Conservation (phyloP, 2,329 filamentous ascomycete species). For the Paecilomyces fulvus region DNA sequence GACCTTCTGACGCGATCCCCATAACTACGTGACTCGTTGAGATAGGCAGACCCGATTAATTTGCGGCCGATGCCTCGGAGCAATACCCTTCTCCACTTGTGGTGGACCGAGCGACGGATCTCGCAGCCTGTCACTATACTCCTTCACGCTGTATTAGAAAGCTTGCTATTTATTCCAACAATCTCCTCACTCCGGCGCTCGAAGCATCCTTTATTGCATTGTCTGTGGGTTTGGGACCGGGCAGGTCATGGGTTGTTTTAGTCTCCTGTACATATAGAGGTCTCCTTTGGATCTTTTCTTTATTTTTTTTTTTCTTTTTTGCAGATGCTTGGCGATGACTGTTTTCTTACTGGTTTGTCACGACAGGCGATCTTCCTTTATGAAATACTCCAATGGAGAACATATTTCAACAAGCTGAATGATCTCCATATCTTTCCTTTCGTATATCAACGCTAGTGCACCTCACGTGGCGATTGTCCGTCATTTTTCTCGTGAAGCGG, state of each 20-base stretch:
- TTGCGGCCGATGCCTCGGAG: slow-evolving; percentile 6
- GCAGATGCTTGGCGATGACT: not conserved
- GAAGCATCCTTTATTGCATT: slow-evolving; percentile 34
- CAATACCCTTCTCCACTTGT: slow-evolving; percentile 18
- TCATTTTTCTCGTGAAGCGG: not conserved
- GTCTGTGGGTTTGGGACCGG: slow-evolving; percentile 29
- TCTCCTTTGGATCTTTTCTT: not conserved
- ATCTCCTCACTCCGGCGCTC: slow-evolving; percentile 39
- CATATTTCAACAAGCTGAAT: not conserved
- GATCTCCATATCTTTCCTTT: not conserved
- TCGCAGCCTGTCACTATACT: slow-evolving; percentile 11
- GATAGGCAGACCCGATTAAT: slow-evolving; percentile 9
- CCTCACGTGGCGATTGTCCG: not conserved
- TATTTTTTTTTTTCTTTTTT: not conserved
- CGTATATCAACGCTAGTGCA: not conserved
- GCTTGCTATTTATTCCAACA: slow-evolving; percentile 20
- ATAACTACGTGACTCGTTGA: slow-evolving; percentile 9
- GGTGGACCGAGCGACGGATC: slow-evolving; percentile 18
- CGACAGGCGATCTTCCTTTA: not conserved
- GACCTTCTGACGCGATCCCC: slow-evolving; percentile 6
- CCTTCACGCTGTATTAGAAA: slow-evolving; percentile 32
- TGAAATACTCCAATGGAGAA: not conserved
- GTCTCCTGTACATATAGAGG: slow-evolving; percentile 36
- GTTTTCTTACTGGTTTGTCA: not conserved
- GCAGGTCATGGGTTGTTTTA: slow-evolving; percentile 32